Base-by-base conservation (phyloP, 2,329 filamentous ascomycete species). In the Nemania sp. region DNA sequence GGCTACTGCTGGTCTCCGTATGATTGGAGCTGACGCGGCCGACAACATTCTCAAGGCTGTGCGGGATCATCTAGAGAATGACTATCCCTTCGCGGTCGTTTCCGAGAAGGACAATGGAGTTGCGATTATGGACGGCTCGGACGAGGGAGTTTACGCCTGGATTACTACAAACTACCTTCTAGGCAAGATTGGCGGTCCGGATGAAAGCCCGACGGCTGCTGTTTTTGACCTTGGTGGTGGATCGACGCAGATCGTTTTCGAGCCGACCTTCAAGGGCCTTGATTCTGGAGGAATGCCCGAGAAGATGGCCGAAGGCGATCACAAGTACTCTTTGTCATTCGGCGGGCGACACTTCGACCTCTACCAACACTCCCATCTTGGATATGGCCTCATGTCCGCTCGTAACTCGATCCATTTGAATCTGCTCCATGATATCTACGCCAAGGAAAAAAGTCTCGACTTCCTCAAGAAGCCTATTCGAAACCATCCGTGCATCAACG, bases 131-230 rank as follows among this genome's bases (percentile, higher is more conserved):
- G 94, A 97, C 76, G 96, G 96, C 70, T 94, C 93, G 58, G 93
- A 98, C 77, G 96, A 99, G 83, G 96, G 96, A 78, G 95, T 99
- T 32, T 99, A 97, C 78, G 97, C 96, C 61, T 99, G 96, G 96
- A 97, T 99, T 80, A 99, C 96, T 6, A 96, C 94, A 73, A 99
- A 99, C 86, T 99, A 99, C 82, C 91, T 99, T 47, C 89, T 99
- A 26, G 95, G 95, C 77, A 98, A 98, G 84, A 98, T 99, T 80
- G 96, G 96, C 67, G 92, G 93, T 11, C 93, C 94, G 1, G 95
- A 98, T 78, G 89, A 94, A 79, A 93, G 89, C 70, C 92, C 93
- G 58, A 98, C 96, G 1, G 97, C 96, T 47, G 96, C 96, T 58
- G 90, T 98, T 67, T 97, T 99, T 77, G 96, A 99, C 79, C 91